Evolutionary conservation across 1,139 yeast species (phyloP).

Genomic region (Debaryomycetaceae sp.): DNA sequence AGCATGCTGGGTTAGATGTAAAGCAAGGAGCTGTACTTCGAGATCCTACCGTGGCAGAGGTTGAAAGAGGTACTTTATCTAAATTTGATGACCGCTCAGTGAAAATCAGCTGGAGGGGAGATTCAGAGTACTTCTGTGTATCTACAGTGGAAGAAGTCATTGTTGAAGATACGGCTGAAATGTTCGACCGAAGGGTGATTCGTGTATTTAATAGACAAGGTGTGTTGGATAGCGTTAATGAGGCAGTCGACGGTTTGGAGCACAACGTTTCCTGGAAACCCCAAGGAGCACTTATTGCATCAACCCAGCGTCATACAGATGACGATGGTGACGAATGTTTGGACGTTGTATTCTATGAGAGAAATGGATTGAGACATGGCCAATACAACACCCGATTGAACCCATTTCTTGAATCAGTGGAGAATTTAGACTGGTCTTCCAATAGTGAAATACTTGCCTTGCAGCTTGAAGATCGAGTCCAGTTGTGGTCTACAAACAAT

Average conservation of each 20-base stretch:
- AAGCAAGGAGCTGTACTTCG: constrained; percentile 55
- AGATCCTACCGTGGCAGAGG: constrained; percentile 88
- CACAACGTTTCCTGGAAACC: constrained; percentile 83
- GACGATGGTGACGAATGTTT: constrained; percentile 47
- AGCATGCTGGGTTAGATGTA: constrained; percentile 64
- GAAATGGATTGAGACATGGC: constrained; percentile 91
- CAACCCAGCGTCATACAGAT: constrained; percentile 61
- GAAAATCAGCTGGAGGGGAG: constrained; percentile 89
- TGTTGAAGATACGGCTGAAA: constrained; percentile 39
- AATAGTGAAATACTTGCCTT: constrained; percentile 79
- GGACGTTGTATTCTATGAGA: constrained; percentile 77
- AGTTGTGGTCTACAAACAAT: constrained; percentile 88
- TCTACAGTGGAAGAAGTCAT: constrained; percentile 55
- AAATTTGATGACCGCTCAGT: constrained; percentile 44
- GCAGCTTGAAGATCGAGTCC: constrained; percentile 57
- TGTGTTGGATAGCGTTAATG: constrained; percentile 76
- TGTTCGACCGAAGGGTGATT: constrained; percentile 64
- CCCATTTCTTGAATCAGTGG: constrained; percentile 43
- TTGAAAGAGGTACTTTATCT: constrained; percentile 66
- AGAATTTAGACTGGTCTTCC: constrained; percentile 73
- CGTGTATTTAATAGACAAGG: constrained; percentile 84
- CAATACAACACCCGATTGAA: constrained; percentile 69
- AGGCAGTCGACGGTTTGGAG: constrained; percentile 83
- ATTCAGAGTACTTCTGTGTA: constrained; percentile 78
- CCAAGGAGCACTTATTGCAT: constrained; percentile 82